phyloP scores from a whole-genome alignment of 2,329 filamentous ascomycete species.

The Sporothrix brunneoviolacea region DNA sequence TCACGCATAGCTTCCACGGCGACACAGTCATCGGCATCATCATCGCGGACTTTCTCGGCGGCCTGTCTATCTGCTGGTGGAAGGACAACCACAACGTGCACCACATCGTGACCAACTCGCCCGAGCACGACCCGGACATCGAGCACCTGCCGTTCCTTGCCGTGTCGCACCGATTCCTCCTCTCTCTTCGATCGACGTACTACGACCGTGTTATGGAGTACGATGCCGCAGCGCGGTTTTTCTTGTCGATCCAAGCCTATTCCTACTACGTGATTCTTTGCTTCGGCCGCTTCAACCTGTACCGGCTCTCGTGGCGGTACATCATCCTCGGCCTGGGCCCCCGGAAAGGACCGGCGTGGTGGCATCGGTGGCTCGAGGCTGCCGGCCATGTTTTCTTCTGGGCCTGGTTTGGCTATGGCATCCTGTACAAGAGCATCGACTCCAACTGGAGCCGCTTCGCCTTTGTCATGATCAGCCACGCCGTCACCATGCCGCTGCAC shows the following conservation, averaged over 20 bases:
- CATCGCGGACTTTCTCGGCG: constrained; percentile 83
- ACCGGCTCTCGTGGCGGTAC: constrained; percentile 72
- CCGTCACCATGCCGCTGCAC: constrained; percentile 74
- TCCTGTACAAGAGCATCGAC: constrained; percentile 68
- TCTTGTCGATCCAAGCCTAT: constrained; percentile 70
- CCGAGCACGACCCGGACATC: constrained; percentile 94
- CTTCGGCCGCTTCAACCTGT: constrained; percentile 83
- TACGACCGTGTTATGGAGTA: constrained; percentile 76
- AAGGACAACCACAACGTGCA: constrained; percentile 95
- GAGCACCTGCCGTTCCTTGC: constrained; percentile 86
- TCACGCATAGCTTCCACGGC: constrained; percentile 80
- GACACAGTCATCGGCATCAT: constrained; percentile 85
- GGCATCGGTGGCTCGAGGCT: constrained; percentile 78
- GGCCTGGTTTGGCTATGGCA: constrained; percentile 77
- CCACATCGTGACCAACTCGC: constrained; percentile 90
- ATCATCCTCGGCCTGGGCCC: constrained; percentile 64
- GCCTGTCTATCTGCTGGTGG: constrained; percentile 93
- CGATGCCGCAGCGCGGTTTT: constrained; percentile 63
- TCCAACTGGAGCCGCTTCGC: constrained; percentile 60
- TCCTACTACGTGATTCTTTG: constrained; percentile 76
- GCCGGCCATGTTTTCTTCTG: constrained; percentile 74
- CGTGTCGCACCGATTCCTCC: constrained; percentile 73
- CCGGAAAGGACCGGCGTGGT: constrained; percentile 69
- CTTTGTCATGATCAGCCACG: constrained; percentile 75
- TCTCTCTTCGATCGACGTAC: constrained; percentile 68